phyloP scores from a whole-genome alignment of 2,329 filamentous ascomycete species.

The Metarhizium brunneum region DNA sequence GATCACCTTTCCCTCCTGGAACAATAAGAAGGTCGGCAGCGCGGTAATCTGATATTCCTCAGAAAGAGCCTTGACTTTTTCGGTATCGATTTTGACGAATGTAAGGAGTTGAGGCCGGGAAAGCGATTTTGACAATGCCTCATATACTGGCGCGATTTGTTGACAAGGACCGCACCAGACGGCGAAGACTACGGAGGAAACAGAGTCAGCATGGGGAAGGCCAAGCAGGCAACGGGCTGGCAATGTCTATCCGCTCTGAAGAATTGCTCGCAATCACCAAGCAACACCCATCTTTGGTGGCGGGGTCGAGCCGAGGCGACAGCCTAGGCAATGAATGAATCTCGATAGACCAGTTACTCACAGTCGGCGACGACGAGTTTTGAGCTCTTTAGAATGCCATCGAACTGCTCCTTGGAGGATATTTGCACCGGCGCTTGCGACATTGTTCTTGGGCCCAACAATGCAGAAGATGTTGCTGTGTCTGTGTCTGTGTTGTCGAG shows the following conservation, averaged over 20 bases:
- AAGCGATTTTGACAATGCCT: conserved; percentile 62
- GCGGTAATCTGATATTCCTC: conserved; percentile 63
- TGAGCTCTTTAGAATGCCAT: conserved; percentile 57
- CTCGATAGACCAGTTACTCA: conserved; percentile 35
- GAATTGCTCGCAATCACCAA: too few species aligned
- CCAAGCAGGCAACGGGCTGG: background rate
- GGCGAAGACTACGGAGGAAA: conserved; percentile 60
- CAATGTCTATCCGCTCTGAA: too few species aligned
- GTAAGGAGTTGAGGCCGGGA: conserved; percentile 64
- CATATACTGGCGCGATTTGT: conserved; percentile 73
- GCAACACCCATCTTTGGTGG: background rate
- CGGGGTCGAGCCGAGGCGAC: conserved; percentile 4
- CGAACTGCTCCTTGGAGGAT: conserved; percentile 53
- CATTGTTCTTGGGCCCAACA: conserved; percentile 14
- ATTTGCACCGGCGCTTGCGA: conserved; percentile 20
- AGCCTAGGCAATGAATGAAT: background rate
- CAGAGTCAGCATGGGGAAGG: background rate
- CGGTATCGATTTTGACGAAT: conserved; percentile 82
- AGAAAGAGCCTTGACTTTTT: conserved; percentile 65
- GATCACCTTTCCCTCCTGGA: conserved; percentile 59
- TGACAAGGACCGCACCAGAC: conserved; percentile 83
- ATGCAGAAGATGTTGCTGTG: background rate
- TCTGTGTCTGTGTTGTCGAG: background rate
- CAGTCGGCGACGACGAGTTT: conserved; percentile 82
- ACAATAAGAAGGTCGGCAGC: conserved; percentile 89